phyloP scores from a whole-genome alignment of 208 protist species.

The Balamuthia mandrillaris region DNA sequence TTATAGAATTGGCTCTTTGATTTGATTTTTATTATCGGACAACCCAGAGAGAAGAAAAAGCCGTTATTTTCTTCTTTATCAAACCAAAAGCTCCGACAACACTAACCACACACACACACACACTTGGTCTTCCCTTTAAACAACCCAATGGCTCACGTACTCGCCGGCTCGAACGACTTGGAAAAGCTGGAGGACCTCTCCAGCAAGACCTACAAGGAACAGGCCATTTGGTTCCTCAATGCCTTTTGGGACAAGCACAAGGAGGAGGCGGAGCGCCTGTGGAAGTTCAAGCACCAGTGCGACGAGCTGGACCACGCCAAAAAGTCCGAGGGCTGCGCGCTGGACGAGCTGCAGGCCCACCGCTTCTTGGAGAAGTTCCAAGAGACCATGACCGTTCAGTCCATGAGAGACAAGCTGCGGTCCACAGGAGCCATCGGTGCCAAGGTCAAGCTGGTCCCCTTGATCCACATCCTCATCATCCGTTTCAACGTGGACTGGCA shows the following conservation, averaged over 20 bases:
- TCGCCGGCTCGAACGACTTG: neutral
- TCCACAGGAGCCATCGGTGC: neutral
- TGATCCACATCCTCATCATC: conserved; percentile 1
- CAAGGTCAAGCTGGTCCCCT: neutral
- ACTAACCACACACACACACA: neutral
- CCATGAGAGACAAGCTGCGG: conserved; percentile 43
- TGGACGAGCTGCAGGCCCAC: conserved; percentile 46
- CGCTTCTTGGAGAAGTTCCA: conserved; percentile 47
- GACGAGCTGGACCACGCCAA: conserved; percentile 22
- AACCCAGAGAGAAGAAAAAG: too few relatives aligned
- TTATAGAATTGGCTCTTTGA: too few relatives aligned
- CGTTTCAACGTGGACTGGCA: conserved; percentile 1
- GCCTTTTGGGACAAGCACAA: conserved; percentile 13
- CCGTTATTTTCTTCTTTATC: too few relatives aligned
- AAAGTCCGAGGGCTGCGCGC: neutral
- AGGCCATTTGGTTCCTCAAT: conserved; percentile 43
- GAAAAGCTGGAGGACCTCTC: neutral
- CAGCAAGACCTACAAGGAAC: conserved; percentile 34
- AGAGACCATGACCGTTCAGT: conserved; percentile 43
- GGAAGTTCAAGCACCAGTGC: conserved; percentile 28
- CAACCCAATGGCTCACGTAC: neutral
- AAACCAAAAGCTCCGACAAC: too few relatives aligned
- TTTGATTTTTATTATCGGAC: too few relatives aligned
- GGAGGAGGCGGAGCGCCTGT: conserved; percentile 36
- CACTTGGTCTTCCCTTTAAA: too few relatives aligned